phyloP scores from a whole-genome alignment of 208 protist species.

The Acanthamoeba sp. region DNA sequence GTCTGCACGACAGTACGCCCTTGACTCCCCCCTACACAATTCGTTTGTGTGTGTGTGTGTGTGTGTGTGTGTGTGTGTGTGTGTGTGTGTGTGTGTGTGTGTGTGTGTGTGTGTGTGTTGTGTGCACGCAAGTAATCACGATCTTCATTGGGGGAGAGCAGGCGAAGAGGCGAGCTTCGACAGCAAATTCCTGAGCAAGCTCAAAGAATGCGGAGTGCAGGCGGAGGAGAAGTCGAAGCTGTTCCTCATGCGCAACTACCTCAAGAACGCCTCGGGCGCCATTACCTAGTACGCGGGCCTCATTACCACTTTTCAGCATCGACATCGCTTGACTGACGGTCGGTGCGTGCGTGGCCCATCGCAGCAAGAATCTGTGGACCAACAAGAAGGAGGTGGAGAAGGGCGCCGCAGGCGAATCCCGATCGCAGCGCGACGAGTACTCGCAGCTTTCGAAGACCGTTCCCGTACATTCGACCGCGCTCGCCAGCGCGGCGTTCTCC shows the following conservation, averaged over 20 bases:
- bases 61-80: no score
- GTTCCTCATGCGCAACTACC: constrained; percentile 17
- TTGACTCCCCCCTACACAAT: neutral
- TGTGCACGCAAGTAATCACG: no score
- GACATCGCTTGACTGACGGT: no score
- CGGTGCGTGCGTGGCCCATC: no score
- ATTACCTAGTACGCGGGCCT: neutral
- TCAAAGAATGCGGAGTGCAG: constrained; percentile 20
- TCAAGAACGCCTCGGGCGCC: constrained; percentile 6
- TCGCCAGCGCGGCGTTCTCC: neutral
- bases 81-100: no score
- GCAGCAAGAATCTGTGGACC: constrained; percentile 33
- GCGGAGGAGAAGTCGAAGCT: constrained; percentile 44
- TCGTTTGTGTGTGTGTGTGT: no score
- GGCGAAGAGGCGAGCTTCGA: constrained; percentile 16
- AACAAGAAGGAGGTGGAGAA: constrained; percentile 43
- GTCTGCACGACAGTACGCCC: neutral
- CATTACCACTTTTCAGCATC: no score
- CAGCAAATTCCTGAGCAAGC: constrained; percentile 21
- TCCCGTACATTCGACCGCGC: neutral
- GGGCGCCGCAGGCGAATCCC: neutral
- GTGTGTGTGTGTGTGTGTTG: no score
- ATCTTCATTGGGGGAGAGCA: no score
- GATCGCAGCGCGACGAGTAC: constrained; percentile 30
- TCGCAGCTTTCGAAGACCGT: constrained; percentile 12